Conservation (phyloP, 2,329 filamentous ascomycete species). For the Eurotiales sp. region DNA sequence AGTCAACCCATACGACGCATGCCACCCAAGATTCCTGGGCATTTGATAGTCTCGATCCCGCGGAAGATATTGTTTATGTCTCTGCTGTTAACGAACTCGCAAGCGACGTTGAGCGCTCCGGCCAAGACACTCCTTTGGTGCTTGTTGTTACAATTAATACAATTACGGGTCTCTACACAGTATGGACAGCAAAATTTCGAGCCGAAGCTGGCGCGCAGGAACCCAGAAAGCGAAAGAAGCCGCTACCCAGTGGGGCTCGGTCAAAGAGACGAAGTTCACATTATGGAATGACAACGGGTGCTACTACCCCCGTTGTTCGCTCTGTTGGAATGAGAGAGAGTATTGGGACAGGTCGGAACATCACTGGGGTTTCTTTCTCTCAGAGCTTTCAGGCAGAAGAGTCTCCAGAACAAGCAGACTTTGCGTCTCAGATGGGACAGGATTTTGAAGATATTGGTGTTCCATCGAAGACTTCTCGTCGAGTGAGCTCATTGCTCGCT, state of each 20-base stretch:
- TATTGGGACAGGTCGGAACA: constrained; percentile 56
- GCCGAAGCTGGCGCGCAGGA: constrained; percentile 57
- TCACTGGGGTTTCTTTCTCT: constrained; percentile 37
- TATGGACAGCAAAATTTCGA: constrained; percentile 81
- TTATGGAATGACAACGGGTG: constrained; percentile 62
- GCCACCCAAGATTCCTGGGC: constrained; percentile 27
- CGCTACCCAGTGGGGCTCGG: constrained; percentile 58
- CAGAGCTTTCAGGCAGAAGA: constrained; percentile 41
- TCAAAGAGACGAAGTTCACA: constrained; percentile 66
- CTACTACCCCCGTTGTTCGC: constrained; percentile 67
- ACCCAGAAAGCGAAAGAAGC: constrained; percentile 40
- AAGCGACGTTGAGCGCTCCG: constrained; percentile 21
- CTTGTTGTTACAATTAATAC: constrained; percentile 78
- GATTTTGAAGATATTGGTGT: constrained; percentile 56
- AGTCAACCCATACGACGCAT: constrained; percentile 30
- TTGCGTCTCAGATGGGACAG: constrained; percentile 68
- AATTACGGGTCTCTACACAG: constrained; percentile 70
- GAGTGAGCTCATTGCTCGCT: constrained; percentile 87
- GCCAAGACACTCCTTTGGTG: constrained; percentile 54
- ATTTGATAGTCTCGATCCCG: constrained; percentile 63
- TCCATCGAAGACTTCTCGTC: constrained; percentile 62
- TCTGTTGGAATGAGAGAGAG: constrained; percentile 71
- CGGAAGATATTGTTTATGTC: constrained; percentile 81
- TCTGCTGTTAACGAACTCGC: constrained; percentile 59
- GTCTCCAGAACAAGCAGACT: constrained; percentile 53